These are phyloP conservation scores for Mrakia hoshinonis DNA, from an alignment of 768 basidiomycete species.

Conservation along the genomic window DNA sequence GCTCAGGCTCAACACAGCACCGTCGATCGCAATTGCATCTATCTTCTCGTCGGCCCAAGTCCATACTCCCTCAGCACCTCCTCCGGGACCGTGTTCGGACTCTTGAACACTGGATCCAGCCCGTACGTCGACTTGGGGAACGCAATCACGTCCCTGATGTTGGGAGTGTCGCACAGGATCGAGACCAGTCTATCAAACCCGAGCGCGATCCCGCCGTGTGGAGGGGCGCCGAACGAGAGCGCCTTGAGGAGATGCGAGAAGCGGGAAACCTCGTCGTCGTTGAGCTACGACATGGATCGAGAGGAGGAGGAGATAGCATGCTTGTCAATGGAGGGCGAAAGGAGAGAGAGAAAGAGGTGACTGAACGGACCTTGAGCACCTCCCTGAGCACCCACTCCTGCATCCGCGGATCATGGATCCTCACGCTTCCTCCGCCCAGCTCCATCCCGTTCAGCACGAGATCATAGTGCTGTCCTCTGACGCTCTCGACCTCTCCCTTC, in stretches of 20 bases:
- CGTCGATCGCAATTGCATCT: too few species aligned
- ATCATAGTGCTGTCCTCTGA: constrained; percentile 88
- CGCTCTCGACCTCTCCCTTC: constrained; percentile 59
- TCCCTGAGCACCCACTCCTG: constrained; percentile 72
- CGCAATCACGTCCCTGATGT: constrained; percentile 91
- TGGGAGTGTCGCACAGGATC: constrained; percentile 73
- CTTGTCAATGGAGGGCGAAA: background rate
- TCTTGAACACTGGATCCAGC: constrained; percentile 77
- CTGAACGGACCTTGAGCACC: constrained; percentile 57
- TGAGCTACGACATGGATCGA: constrained; percentile 56
- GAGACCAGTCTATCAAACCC: constrained; percentile 90
- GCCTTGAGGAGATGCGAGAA: constrained; percentile 83
- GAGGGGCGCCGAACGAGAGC: constrained; percentile 79
- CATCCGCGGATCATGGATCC: constrained; percentile 78
- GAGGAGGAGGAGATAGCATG: background rate
- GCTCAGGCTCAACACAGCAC: too few species aligned
- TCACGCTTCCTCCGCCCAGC: constrained; percentile 87
- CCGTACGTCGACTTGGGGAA: constrained; percentile 83
- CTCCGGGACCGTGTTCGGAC: constrained; percentile 52
- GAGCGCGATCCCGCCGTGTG: constrained; percentile 88
- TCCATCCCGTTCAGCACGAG: constrained; percentile 88
- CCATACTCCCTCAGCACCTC: constrained; percentile 38
- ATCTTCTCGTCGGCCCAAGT: background rate
- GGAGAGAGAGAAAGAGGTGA: background rate
- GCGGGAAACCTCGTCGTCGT: constrained; percentile 58